Conservation (phyloP, 768 basidiomycete species). For the Agaricus subrufescens region DNA sequence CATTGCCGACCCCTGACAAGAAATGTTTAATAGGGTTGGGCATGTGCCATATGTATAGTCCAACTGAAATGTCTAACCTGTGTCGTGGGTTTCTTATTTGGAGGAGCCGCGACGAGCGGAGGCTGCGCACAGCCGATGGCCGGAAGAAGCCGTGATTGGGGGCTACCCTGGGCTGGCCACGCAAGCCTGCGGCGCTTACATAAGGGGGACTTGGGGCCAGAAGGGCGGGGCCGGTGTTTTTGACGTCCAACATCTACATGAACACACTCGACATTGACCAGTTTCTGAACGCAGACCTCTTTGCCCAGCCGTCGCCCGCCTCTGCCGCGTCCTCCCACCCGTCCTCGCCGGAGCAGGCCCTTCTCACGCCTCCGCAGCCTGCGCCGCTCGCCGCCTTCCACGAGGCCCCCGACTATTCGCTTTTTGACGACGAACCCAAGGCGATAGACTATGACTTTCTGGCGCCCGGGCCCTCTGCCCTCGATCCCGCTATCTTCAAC, state of each 20-base stretch:
- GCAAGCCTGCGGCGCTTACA: conserved; percentile 4
- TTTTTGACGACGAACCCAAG: conserved; percentile 44
- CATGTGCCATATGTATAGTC: too few species aligned
- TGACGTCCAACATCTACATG: neutral
- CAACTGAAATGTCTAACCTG: too few species aligned
- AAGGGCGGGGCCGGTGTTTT: neutral
- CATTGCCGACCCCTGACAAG: too few species aligned
- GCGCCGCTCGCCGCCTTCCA: conserved; percentile 23
- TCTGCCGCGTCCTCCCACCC: conserved; percentile 34
- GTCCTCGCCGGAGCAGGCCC: conserved; percentile 36
- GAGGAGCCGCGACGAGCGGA: too few species aligned
- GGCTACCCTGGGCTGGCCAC: neutral
- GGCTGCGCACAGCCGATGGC: too few species aligned
- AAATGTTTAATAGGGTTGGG: too few species aligned
- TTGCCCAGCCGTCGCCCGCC: conserved; percentile 28
- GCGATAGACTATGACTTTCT: conserved; percentile 20
- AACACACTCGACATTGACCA: conserved; percentile 43
- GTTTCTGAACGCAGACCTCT: conserved; percentile 64
- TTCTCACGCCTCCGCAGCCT: conserved; percentile 36
- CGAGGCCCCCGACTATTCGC: conserved; percentile 22
- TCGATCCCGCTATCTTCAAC: conserved; percentile 11
- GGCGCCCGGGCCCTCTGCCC: conserved; percentile 1
- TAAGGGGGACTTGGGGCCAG: neutral
- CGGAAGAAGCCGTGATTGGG: too few species aligned
- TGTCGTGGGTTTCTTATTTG: too few species aligned